These are phyloP conservation scores for Colletotrichum falcatum DNA, from an alignment of 2,329 filamentous ascomycete species.

Conservation along the genomic window DNA sequence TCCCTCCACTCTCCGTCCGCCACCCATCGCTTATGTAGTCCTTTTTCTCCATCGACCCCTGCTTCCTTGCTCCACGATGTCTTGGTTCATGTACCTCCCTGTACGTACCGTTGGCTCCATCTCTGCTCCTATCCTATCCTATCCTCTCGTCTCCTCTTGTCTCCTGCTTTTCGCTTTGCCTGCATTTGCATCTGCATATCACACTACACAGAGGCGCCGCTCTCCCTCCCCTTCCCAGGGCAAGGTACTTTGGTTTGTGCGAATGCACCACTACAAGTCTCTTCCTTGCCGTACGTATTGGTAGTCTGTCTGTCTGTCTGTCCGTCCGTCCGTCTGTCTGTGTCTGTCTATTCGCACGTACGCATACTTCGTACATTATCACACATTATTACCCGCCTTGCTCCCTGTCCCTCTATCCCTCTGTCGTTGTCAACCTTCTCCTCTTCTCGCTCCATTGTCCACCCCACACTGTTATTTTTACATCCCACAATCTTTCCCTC, in stretches of 20 bases:
- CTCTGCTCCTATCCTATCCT: conserved; percentile 9
- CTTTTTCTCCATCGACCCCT: neutral
- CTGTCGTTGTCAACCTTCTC: neutral
- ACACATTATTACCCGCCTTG: conserved; percentile 4
- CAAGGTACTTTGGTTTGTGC: neutral
- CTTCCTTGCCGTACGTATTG: neutral
- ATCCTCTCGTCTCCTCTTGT: neutral
- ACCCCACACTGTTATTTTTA: conserved; percentile 12
- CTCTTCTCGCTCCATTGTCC: conserved; percentile 2
- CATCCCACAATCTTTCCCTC: conserved; percentile 23
- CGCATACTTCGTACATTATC: neutral
- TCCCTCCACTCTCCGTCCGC: neutral
- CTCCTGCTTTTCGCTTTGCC: conserved; percentile 25
- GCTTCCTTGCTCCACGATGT: conserved; percentile 5
- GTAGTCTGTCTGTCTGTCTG: no score
- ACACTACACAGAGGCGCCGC: conserved; percentile 1
- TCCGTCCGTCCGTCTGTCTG: no score
- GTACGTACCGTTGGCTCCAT: conserved; percentile 12
- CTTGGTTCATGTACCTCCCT: neutral
- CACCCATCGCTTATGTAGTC: neutral
- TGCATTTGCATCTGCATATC: conserved; percentile 32
- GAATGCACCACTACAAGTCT: neutral
- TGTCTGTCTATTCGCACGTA: no score
- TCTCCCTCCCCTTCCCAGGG: neutral
- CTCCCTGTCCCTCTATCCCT: no score